phyloP scores from a whole-genome alignment of 768 basidiomycete genomes.

The Porpolomopsis calyptriformis region DNA sequence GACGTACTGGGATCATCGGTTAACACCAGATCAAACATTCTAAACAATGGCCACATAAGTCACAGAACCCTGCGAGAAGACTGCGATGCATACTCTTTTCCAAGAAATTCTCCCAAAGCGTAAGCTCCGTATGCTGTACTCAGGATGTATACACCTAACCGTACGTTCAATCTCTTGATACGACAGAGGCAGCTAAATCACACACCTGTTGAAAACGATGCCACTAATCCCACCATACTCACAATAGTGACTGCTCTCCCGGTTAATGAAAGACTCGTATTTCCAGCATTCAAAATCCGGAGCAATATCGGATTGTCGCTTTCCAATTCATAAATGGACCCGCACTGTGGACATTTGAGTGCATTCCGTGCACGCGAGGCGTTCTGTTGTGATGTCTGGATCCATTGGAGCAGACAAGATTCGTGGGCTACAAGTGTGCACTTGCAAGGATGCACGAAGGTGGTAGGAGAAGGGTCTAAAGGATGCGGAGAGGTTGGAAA shows the following conservation, averaged over 20 bases:
- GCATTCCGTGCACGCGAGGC: constrained; percentile 48
- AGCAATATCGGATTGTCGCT: constrained; percentile 51
- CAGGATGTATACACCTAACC: constrained; percentile 32
- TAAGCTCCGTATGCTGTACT: constrained; percentile 63
- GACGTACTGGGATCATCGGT: constrained; percentile 43
- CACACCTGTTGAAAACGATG: constrained; percentile 54
- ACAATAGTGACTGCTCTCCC: constrained; percentile 45
- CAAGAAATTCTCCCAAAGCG: constrained; percentile 60
- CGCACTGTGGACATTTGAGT: constrained; percentile 73
- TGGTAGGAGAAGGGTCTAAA: constrained; percentile 36
- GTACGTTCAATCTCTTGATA: not conserved
- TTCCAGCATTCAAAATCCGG: constrained; percentile 38
- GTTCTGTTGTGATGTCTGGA: constrained; percentile 55
- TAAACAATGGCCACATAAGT: constrained; percentile 14
- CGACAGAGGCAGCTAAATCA: constrained; percentile 7
- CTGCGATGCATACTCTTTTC: constrained; percentile 42
- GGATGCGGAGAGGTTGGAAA: constrained; percentile 13
- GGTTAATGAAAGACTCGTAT: constrained; percentile 36
- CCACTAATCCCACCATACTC: constrained; percentile 38
- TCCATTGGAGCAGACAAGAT: constrained; percentile 70
- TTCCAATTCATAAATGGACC: constrained; percentile 52
- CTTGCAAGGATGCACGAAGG: constrained; percentile 73
- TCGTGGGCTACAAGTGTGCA: constrained; percentile 79
- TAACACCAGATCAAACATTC: constrained; percentile 54
- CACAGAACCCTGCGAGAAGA: not conserved